Evolutionary conservation across 2,329 filamentous ascomycete species (phyloP), one percentile per base, ranked within the genome.

Genomic region (Sporothrix mexicana): DNA sequence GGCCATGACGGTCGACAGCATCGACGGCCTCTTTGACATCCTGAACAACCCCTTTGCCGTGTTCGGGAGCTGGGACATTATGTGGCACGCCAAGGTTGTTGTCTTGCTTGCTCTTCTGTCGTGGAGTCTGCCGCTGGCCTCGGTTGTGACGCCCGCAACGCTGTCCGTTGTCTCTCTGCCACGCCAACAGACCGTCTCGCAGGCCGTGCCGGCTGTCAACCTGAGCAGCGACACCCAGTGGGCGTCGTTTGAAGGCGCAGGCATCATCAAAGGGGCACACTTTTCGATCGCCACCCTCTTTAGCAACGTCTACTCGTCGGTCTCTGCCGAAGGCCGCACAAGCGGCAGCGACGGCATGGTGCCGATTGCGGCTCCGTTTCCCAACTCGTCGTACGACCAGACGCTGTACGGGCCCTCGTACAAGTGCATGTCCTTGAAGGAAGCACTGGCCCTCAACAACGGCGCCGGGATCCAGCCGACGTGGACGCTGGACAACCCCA

Each of bases 361-460:
- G 41, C 41, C 57, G 17, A 41, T 69, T 36, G 13, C 30, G 12
- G 53, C 71, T 8, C 68, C 73, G 6, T 49, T 49, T 12, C 55
- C 64, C 68, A 73, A 74, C 47, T 30, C 71, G 2, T 64, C 71
- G 7, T 73, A 74, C 69, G 69, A 73, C 23, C 73, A 72, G 61
- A 67, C 61, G 4, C 23, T 74, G 2, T 74, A 74, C 51, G 73
- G 73, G 1, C 73, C 73, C 1, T 72, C 73, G 17, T 74, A 74
- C 73, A 71, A 70, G 23, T 74, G 73, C 67, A 57, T 53, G 45
- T 69, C 53, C 47, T 41, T 74, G 20, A 12, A n/a, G 13, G 71
- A 74, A 5, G 71, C 67, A 1, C 12, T 74, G 7, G 61, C 30
- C 5, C 17, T 41, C 20, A 45, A 67, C 23, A 49, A 23, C n/a